phyloP scores from a whole-genome alignment of 1,284 basidiomycete genomes.

The Caloboletus firmus region DNA sequence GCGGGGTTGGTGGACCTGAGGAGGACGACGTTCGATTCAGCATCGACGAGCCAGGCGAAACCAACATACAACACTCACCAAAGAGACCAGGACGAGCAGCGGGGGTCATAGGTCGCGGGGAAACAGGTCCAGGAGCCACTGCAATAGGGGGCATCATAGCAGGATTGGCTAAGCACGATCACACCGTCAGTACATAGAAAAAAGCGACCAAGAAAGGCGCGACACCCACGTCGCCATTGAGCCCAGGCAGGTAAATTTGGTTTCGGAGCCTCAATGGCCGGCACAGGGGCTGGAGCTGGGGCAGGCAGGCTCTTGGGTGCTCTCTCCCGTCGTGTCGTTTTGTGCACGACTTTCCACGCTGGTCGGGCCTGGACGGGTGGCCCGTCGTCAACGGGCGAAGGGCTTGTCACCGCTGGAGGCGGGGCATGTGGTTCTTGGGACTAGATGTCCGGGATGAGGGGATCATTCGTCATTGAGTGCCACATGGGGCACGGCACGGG shows the following conservation, averaged over 20 bases:
- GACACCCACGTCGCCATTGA: slow-evolving; percentile 68
- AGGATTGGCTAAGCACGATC: slow-evolving; percentile 49
- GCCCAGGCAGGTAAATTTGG: slow-evolving; percentile 68
- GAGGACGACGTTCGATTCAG: neutral
- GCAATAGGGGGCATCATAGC: slow-evolving; percentile 53
- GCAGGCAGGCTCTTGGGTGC: slow-evolving; percentile 41
- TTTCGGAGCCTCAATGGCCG: slow-evolving; percentile 46
- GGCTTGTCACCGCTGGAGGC: slow-evolving; percentile 33
- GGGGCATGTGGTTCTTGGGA: slow-evolving; percentile 38
- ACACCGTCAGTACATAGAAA: neutral
- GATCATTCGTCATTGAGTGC: neutral
- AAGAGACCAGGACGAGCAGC: slow-evolving; percentile 60
- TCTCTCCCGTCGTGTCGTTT: slow-evolving; percentile 52
- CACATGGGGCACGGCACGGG: neutral
- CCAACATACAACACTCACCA: slow-evolving; percentile 39
- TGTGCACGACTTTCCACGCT: slow-evolving; percentile 70
- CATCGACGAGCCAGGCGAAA: neutral
- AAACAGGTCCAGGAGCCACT: slow-evolving; percentile 31
- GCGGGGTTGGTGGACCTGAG: slow-evolving; percentile 57
- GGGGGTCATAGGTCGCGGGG: slow-evolving; percentile 44
- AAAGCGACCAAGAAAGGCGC: neutral
- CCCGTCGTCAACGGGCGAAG: slow-evolving; percentile 41
- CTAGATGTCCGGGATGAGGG: slow-evolving; percentile 9
- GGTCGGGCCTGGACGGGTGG: slow-evolving; percentile 53
- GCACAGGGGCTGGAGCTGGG: slow-evolving; percentile 39